Base-by-base conservation (phyloP, 2,329 filamentous ascomycete species). In the Penicillium sp. region DNA sequence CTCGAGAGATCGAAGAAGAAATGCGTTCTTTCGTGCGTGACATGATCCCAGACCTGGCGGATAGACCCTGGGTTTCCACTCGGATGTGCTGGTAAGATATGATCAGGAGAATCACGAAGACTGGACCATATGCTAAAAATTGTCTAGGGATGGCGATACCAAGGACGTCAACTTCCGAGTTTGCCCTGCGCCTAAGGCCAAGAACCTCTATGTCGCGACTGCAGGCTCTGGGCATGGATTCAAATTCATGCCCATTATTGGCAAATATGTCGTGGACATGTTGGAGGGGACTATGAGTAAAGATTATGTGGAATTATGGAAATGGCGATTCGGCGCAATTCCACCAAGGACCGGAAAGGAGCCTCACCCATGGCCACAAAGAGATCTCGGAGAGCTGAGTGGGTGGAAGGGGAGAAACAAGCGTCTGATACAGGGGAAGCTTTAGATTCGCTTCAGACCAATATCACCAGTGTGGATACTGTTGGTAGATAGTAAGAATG, bases 31-130 rank as follows among this genome's bases (percentile, higher is more conserved):
- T 52, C 16, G n/a, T 55, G 10, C 43, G 47, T 8, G 46, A 49
- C 14, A 47, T 58, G 14, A 13, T 58, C 1, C 58, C 58, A 0
- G 53, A 58, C 32, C 46, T 59, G 14, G 58, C 56, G 10, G 54
- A 57, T 27, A 42, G 47, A 18, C 52, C 54, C 1, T 54, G 57
- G 14, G 50, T 49, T n/a, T 61, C 46, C 27, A 50, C 57, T 1
- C 52, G 54, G 6, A n/a, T 59, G 3, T 59, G 54, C 40, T 59
- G 57, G 59, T 34, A 34, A 34, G 31, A 13, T 2, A 11, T 11
- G 7, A 34, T 14, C 10, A 5, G 10, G 13, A 11, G 9, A 34
- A 34, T 11, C 8, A 34, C 31, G 1, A 27, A 4, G 0, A 13
- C 10, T 34, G 31, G 13, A 11, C 31, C 10, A 11, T 9, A 13